Percentiles rank a stretch among this genome's conserved stretches.
Evolutionary conservation across 1,139 yeast species (phyloP).

Genomic region (Sugiyamaella castrensis): DNA sequence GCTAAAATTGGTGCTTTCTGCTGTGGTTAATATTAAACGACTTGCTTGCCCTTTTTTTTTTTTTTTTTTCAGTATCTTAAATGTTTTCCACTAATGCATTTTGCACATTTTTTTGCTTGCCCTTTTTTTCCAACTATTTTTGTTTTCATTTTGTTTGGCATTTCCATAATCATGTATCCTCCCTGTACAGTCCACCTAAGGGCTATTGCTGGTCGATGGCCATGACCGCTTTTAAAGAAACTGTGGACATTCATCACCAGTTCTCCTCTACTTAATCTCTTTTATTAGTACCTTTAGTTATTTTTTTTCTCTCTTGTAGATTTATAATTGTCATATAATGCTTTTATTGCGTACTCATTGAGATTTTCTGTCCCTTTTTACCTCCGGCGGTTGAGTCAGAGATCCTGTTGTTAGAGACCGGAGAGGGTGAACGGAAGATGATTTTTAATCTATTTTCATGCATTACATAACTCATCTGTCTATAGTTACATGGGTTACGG

Average conservation of each 20-base stretch:
- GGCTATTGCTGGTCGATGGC: not conserved
- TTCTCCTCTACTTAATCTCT: not conserved
- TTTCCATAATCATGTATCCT: too few species aligned
- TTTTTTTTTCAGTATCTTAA: not conserved
- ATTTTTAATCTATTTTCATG: not conserved
- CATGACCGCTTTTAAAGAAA: too few species aligned
- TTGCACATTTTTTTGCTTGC: not conserved
- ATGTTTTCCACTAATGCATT: too few species aligned
- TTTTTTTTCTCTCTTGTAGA: slow-evolving; percentile 1
- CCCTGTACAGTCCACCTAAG: too few species aligned
- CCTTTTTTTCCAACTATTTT: not conserved
- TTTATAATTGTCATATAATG: slow-evolving; percentile 1
- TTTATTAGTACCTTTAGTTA: not conserved
- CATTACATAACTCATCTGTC: slow-evolving; percentile 1
- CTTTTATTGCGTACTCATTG: not conserved
- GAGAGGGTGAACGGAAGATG: not conserved
- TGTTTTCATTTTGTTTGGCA: too few species aligned
- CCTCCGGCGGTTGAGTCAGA: too few species aligned
- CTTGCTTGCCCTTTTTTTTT: slow-evolving; percentile 8
- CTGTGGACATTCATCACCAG: not conserved
- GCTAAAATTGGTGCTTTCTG: slow-evolving; percentile 34
- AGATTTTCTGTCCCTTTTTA: too few species aligned
- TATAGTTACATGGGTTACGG: not conserved
- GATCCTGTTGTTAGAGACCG: not conserved
- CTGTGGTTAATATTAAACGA: slow-evolving; percentile 29